Base-by-base conservation (phyloP, 495 filamentous ascomycete species). In the Penicillium dipodomyicola region DNA sequence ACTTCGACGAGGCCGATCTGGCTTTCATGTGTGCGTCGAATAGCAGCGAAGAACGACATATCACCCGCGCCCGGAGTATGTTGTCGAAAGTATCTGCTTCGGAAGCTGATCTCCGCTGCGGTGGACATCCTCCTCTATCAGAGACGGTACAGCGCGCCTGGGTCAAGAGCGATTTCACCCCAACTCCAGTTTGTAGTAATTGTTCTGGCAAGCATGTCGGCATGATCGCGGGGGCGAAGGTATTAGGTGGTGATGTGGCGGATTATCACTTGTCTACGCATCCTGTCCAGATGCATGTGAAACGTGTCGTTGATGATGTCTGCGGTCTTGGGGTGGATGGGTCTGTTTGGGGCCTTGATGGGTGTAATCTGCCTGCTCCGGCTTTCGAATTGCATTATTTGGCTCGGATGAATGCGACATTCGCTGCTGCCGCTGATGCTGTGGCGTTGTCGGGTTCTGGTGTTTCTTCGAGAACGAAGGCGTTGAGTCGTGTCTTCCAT, bases 11-110 rank as follows among this genome's bases (percentile, higher is more conserved):
- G 5, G 69, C 57, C 4, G 74, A 78, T 14, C 50, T 78, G 2
- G 75, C 74, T 0, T 58, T 77, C 10, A 75, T 78, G 65, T 77
- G 74, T 42, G 70, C 74, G 8, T 77, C 75, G n/a, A 71, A 78
- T 58, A 78, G 56, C 53, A 75, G 74, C 52, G 73, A 79, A 60
- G 68, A 73, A 1, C 51, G 58, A 25, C 75, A 76, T 27, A 57
- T 76, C 29, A 17, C 53, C 10, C 68, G 69, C 2, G 70, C 70
- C 2, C 67, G 53, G 4, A 23, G 9, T 4, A 78, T 79, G 64
- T 52, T 79, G 11, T 39, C n/a, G 0, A 70, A 71, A 42, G 50
- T 65, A 19, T 22, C 47, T 3, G 65, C 60, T 0, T 20, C 42
- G 0, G 71, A 77, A 57, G 44, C 40, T 1, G 67, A 74, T 40